These are phyloP conservation scores for Plasmodium yoelii DNA, from an alignment of 169 alveolate species.

Conservation along the genomic window DNA sequence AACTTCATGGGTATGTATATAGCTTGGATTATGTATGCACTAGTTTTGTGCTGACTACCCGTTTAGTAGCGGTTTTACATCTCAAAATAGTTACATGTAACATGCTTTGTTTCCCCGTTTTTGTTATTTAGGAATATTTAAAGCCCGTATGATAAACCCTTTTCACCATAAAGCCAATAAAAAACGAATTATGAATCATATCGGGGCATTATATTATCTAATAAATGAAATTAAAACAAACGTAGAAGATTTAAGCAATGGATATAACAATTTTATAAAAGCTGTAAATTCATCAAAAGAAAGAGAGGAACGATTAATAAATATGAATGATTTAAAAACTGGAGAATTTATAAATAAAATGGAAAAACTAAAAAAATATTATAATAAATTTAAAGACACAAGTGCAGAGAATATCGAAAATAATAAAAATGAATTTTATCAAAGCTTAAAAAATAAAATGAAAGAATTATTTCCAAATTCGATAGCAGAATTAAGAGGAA, in stretches of 20 bases:
- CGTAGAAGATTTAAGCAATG: slow-evolving; percentile 31
- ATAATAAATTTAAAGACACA: slow-evolving; percentile 26
- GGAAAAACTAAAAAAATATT: slow-evolving; percentile 35
- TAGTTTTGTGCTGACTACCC: too few species aligned
- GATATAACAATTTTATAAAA: slow-evolving; percentile 17
- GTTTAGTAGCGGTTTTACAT: too few species aligned
- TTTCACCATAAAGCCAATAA: slow-evolving; percentile 40
- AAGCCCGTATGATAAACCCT: slow-evolving; percentile 41
- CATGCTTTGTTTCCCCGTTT: not conserved
- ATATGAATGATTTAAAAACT: slow-evolving; percentile 35
- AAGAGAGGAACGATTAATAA: slow-evolving; percentile 22
- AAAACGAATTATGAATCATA: slow-evolving; percentile 30
- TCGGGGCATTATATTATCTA: not conserved
- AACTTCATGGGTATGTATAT: not conserved
- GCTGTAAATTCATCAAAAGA: slow-evolving; percentile 14
- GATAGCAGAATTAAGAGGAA: slow-evolving; percentile 45
- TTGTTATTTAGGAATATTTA: slow-evolving; percentile 13
- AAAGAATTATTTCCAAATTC: slow-evolving; percentile 29
- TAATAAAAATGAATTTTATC: slow-evolving; percentile 39
- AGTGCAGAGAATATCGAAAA: slow-evolving; percentile 30
- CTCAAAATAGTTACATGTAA: not conserved
- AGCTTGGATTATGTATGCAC: not conserved
- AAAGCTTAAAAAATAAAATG: slow-evolving; percentile 13
- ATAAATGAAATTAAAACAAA: slow-evolving; percentile 30
- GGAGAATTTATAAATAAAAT: slow-evolving; percentile 24